Percentiles rank a stretch among this genome's conserved stretches.
These are phyloP conservation scores for Kodamaea derodonti DNA, from an alignment of 1,139 yeast species.

Conservation along the genomic window DNA sequence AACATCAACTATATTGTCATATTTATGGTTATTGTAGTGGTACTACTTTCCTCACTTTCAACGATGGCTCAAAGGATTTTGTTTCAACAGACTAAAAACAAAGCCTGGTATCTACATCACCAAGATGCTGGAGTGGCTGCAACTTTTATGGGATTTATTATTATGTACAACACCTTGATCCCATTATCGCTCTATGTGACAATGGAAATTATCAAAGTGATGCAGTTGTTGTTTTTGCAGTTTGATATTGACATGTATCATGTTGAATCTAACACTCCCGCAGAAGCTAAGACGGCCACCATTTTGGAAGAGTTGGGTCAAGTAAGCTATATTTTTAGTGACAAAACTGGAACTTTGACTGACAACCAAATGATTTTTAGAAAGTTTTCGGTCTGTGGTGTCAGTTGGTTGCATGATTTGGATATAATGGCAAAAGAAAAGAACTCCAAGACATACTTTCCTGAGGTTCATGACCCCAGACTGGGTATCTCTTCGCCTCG, in stretches of 20 bases:
- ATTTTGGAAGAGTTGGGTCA: conserved; percentile 96
- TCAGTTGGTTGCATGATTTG: conserved; percentile 82
- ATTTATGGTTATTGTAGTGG: conserved; percentile 83
- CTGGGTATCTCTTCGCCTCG: not conserved
- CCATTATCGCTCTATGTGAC: conserved; percentile 94
- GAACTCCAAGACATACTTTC: not conserved
- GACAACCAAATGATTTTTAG: conserved; percentile 86
- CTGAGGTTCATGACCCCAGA: conserved; percentile 8
- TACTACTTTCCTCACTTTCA: conserved; percentile 71
- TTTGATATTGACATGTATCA: conserved; percentile 96
- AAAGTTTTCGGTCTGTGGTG: conserved; percentile 80
- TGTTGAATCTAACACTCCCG: conserved; percentile 77
- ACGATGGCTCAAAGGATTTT: conserved; percentile 71
- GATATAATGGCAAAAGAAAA: conserved; percentile 38
- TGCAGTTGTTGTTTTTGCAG: conserved; percentile 77
- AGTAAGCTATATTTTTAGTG: conserved; percentile 90
- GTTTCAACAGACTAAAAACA: conserved; percentile 38
- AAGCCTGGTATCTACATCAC: conserved; percentile 71
- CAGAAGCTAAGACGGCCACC: conserved; percentile 93
- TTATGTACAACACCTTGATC: conserved; percentile 94
- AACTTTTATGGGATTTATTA: conserved; percentile 90
- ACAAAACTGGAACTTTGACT: conserved; percentile 95
- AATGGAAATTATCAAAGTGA: conserved; percentile 89
- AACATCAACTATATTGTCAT: conserved; percentile 79
- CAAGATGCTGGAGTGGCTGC: conserved; percentile 87